Evolutionary conservation across 1,284 basidiomycete genomes (phyloP).

Genomic region (Xanthoconium separans): DNA sequence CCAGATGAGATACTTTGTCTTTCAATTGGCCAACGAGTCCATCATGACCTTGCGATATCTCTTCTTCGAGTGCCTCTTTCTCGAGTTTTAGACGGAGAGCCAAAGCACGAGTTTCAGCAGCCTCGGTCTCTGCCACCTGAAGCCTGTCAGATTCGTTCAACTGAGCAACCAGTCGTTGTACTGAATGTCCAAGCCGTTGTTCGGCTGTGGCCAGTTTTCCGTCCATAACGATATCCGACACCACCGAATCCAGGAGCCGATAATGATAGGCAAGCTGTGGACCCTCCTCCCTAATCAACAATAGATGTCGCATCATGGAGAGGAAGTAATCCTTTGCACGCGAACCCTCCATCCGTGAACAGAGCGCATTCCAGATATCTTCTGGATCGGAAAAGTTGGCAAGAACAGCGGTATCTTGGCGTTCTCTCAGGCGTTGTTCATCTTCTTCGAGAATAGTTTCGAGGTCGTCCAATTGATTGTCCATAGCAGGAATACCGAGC

Average conservation of each 20-base stretch:
- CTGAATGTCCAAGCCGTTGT: slow-evolving; percentile 84
- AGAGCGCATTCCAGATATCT: slow-evolving; percentile 86
- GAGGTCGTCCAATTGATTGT: slow-evolving; percentile 69
- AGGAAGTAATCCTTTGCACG: slow-evolving; percentile 87
- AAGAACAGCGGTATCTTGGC: slow-evolving; percentile 75
- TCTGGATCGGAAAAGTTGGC: slow-evolving; percentile 79
- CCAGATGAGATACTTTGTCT: slow-evolving; percentile 67
- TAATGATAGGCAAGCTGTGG: slow-evolving; percentile 85
- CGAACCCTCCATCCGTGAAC: slow-evolving; percentile 71
- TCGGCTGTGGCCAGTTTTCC: slow-evolving; percentile 86
- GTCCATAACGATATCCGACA: slow-evolving; percentile 92
- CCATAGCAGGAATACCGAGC: slow-evolving; percentile 67
- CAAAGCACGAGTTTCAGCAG: slow-evolving; percentile 64
- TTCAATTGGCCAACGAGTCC: slow-evolving; percentile 86
- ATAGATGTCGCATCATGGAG: slow-evolving; percentile 89
- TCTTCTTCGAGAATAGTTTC: slow-evolving; percentile 76
- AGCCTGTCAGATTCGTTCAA: slow-evolving; percentile 91
- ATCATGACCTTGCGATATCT: slow-evolving; percentile 77
- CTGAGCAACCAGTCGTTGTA: slow-evolving; percentile 85
- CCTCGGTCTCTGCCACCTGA: slow-evolving; percentile 78
- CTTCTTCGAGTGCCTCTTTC: slow-evolving; percentile 76
- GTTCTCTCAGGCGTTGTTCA: slow-evolving; percentile 74
- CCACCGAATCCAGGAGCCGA: slow-evolving; percentile 90
- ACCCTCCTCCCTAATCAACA: slow-evolving; percentile 89
- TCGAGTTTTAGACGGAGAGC: slow-evolving; percentile 66